Base-by-base conservation (phyloP, 768 basidiomycete species). In the Brasilioporus rufonigricans region DNA sequence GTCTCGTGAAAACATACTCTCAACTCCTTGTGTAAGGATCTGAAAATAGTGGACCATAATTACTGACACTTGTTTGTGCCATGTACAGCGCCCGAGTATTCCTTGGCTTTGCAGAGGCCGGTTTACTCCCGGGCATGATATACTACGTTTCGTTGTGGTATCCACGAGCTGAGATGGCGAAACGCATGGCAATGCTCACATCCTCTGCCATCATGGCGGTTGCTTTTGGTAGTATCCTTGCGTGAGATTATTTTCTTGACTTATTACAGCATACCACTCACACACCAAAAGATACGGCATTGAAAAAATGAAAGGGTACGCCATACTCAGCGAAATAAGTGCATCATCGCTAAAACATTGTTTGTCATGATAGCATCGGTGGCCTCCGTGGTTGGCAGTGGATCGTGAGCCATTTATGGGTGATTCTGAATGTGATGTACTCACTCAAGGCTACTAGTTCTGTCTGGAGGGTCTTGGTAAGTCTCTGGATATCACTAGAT, bases 361-460 rank as follows among this genome's bases (percentile, higher is more conserved):
- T 10, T 24, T 27, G 16, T 19, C 21, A 1, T 31, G 2, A 1
- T 10, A 49, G 48, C 18, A 19, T 49, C 5, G 48, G 48, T 16
- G 48, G 48, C 11, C 48, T 49, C 14, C 48, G 31, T n/a, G 48
- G 48, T 21, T 49, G 48, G 48, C 48, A 49, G 19, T 49, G 38
- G 48, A 49, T 40, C 5, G 48, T 40, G 38, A 49, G 48, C 31
- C 8, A 7, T 16, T 16, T 21, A 1, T 8, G 13, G 14, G 7
- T 29, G n/a, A n/a, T n/a, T n/a, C n/a, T 16, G 2, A 29, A 13
- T 12, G 27, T n/a, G 16, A 7, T 21, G 12, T 19, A 49, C 26
- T 49, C 38, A 49, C 5, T 13, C 18, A 16, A 27, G 23, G 38
- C 9, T 21, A 49, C n/a, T 16, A 49, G 48, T 49, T 49, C 19